Evolutionary conservation across 371 early-diverging fungal species (phyloP).

Genomic region (Syncephalastrum sp.): DNA sequence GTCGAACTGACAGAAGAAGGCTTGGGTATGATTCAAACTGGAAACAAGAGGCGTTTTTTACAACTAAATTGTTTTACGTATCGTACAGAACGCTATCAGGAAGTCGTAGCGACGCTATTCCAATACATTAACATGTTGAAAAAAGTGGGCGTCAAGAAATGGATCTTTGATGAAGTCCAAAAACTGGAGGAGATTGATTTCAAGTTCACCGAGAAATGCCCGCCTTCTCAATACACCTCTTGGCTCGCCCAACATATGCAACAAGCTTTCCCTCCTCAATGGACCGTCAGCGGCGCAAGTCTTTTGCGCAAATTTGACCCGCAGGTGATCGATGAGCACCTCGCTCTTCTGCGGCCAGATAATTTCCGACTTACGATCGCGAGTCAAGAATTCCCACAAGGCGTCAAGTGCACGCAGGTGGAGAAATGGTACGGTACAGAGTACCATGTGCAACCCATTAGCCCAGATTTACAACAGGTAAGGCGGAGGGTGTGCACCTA

Average conservation of each 20-base stretch:
- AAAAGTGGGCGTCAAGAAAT: slow-evolving; percentile 65
- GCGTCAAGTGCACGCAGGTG: slow-evolving; percentile 46
- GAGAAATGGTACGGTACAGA: slow-evolving; percentile 85
- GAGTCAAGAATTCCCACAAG: slow-evolving; percentile 45
- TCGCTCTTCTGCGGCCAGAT: slow-evolving; percentile 60
- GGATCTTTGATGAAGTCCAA: slow-evolving; percentile 80
- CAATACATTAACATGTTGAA: slow-evolving; percentile 86
- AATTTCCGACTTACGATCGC: slow-evolving; percentile 59
- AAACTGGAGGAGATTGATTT: slow-evolving; percentile 69
- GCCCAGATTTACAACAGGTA: slow-evolving; percentile 55
- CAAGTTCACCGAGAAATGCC: slow-evolving; percentile 77
- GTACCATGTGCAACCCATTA: slow-evolving; percentile 66
- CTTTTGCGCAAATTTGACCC: slow-evolving; percentile 62
- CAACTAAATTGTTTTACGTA: not conserved
- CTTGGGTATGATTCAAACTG: slow-evolving; percentile 32
- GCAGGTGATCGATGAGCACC: slow-evolving; percentile 47
- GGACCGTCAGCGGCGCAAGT: slow-evolving; percentile 65
- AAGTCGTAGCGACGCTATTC: slow-evolving; percentile 79
- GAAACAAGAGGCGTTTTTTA: not conserved
- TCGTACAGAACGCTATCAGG: slow-evolving; percentile 66
- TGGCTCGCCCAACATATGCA: slow-evolving; percentile 55
- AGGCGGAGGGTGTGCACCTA: not conserved
- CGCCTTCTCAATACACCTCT: slow-evolving; percentile 54
- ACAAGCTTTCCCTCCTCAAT: slow-evolving; percentile 63
- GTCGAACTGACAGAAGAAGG: slow-evolving; percentile 85